Conservation (phyloP, 306 rosid genomes). For the Abrus precatorius region DNA sequence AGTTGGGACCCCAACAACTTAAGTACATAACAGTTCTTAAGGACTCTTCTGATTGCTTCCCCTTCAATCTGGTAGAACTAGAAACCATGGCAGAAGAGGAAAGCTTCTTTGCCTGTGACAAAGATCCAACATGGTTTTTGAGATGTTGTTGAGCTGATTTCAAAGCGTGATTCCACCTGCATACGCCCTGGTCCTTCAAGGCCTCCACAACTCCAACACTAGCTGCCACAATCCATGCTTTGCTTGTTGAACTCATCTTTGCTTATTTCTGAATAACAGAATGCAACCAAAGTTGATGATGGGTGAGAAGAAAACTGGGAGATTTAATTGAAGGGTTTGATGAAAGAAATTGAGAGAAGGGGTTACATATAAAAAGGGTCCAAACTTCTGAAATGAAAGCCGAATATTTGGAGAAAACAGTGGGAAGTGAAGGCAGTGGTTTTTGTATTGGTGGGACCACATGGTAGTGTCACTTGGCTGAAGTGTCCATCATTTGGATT, state of each 20-base stretch:
- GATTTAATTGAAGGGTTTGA: not conserved
- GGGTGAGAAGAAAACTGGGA: not conserved
- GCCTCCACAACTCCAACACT: constrained; percentile 44
- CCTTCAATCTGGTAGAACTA: not conserved
- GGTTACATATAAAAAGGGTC: not conserved
- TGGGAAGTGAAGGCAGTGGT: not conserved
- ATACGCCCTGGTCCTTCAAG: constrained; percentile 22
- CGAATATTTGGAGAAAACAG: not conserved
- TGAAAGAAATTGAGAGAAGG: not conserved
- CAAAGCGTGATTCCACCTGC: constrained; percentile 4
- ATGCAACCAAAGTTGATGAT: not conserved
- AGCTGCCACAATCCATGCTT: constrained; percentile 40
- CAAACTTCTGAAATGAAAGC: not conserved
- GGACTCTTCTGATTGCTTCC: constrained; percentile 20
- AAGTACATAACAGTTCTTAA: constrained; percentile 14
- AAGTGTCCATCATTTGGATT: not conserved
- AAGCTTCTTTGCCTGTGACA: constrained; percentile 1
- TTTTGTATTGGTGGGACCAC: not conserved
- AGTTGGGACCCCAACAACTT: constrained; percentile 40
- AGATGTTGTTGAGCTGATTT: not conserved
- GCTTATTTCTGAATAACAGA: not conserved
- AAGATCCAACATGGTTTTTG: constrained; percentile 5
- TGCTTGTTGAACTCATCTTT: constrained; percentile 36
- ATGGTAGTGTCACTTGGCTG: not conserved
- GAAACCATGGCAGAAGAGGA: constrained; percentile 19